Conservation (phyloP, 1,139 yeast species). For the Yamadazyma aaseri region DNA sequence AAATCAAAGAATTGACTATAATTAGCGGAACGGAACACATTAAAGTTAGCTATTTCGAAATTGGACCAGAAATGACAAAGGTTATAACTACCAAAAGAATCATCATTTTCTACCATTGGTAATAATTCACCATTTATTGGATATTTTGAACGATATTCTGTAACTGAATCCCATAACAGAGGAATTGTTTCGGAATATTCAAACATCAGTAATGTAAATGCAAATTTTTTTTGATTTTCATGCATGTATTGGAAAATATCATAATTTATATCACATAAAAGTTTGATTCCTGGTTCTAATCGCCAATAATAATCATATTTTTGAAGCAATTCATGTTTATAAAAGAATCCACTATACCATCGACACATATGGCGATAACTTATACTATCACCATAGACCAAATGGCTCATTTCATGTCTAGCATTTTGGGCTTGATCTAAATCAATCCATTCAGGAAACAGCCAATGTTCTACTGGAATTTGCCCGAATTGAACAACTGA, state of each 20-base stretch:
- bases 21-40: conserved; percentile 20
- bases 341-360: conserved; percentile 39
- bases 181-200: conserved; percentile 36
- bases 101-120: conserved; percentile 19
- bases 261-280: conserved; percentile 56
- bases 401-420: conserved; percentile 11
- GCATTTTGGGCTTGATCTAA: conserved; percentile 18
- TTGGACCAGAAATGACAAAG: conserved; percentile 42
- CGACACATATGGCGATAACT: conserved; percentile 41
- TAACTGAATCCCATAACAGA: conserved; percentile 27
- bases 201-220: conserved; percentile 28
- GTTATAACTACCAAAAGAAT: conserved; percentile 25
- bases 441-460: conserved; percentile 30
- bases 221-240: conserved; percentile 33
- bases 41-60: conserved; percentile 35
- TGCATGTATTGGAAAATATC: conserved; percentile 60
- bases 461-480: conserved; percentile 31
- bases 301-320: conserved; percentile 63
- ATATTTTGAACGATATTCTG: conserved; percentile 11
- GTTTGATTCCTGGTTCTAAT: conserved; percentile 58
- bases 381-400: conserved; percentile 30
- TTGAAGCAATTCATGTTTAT: conserved; percentile 23
- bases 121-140: conserved; percentile 10
- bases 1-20: conserved; percentile 26
- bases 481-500: conserved; percentile 30